Evolutionary conservation across 2,329 filamentous ascomycete genomes (phyloP), one percentile per base, ranked within the genome.

Genomic region (Cordyceps militaris): DNA sequence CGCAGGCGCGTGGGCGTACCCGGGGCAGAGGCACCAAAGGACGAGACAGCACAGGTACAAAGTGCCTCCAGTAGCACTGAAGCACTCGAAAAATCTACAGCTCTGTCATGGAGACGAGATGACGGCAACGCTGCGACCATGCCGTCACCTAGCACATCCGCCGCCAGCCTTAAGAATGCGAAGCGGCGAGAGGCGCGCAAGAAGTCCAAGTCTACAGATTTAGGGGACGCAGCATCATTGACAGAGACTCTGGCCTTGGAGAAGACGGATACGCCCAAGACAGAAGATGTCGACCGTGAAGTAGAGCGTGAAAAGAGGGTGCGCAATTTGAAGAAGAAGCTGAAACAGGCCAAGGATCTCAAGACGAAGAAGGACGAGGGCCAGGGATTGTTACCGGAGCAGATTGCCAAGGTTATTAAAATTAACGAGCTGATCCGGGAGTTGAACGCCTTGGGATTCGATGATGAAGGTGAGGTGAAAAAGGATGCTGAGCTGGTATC

Each of bases 341-440:
- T 99, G 60, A 89, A 93, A 66, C 94, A 99, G 71, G 93, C 94
- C 4, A 88, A 86, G 64, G 94, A 97, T 2, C 79, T 99, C 56
- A 88, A 91, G 69, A 87, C 86, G 66, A 97, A 96, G 79, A 96
- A 96, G 72, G 89, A 96, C 24, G 86, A 85, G 57, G 94, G 94
- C 21, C 88, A 90, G 69, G 80, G 83, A 4, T 74, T 99, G 60
- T 78, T 97, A 26, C 93, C 92, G 0, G 94, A 99, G 75, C 94
- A 99, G 75, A 87, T 97, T 62, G 91, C 93, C 65, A 99, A 99
- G 76, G 90, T 99, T 57, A 95, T 96, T 71, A 96, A 94, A 73
- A 96, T 99, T 70, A 91, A 90, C 62, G 94, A 99, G 75, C 80
- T 99, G 52, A 86, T 97, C 59, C 83, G 91, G 13, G 92, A 97